Percentiles rank a stretch among this genome's conserved stretches.
These are phyloP conservation scores for Jatropha curcas DNA, from an alignment of 345 rosid species.

Conservation along the genomic window DNA sequence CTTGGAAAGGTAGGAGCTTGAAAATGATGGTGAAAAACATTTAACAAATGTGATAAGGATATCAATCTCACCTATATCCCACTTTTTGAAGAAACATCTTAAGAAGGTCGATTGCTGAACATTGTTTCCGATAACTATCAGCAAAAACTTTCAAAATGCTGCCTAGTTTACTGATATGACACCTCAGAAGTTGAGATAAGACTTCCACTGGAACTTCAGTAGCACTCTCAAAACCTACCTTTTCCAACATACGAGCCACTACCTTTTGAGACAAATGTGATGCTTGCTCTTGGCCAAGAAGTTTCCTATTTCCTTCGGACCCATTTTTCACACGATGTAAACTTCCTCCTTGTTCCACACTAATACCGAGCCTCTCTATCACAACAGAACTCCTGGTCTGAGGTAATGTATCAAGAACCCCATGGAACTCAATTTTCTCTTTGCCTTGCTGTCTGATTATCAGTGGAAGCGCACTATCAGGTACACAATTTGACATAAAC, in stretches of 20 bases:
- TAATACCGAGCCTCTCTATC: slow-evolving; percentile 85
- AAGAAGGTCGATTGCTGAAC: slow-evolving; percentile 76
- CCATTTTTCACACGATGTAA: slow-evolving; percentile 55
- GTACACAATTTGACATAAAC: slow-evolving; percentile 77
- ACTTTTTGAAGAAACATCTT: slow-evolving; percentile 82
- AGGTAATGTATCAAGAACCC: slow-evolving; percentile 77
- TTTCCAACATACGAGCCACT: slow-evolving; percentile 54
- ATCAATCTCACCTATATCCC: slow-evolving; percentile 56
- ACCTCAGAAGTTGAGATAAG: slow-evolving; percentile 66
- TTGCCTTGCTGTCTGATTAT: slow-evolving; percentile 38
- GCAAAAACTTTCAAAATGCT: slow-evolving; percentile 66
- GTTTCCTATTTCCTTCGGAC: slow-evolving; percentile 43
- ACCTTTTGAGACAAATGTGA: slow-evolving; percentile 62
- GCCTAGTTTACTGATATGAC: slow-evolving; percentile 73
- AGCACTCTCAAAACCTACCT: slow-evolving; percentile 73
- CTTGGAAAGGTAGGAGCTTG: neutral
- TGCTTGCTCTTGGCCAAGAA: slow-evolving; percentile 75
- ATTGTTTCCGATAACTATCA: slow-evolving; percentile 81
- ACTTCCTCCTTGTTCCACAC: slow-evolving; percentile 71
- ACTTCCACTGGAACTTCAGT: slow-evolving; percentile 79
- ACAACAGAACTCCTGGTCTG: slow-evolving; percentile 69
- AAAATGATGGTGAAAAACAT: neutral
- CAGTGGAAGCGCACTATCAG: slow-evolving; percentile 66
- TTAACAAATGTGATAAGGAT: neutral
- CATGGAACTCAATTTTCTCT: slow-evolving; percentile 54